Conservation (phyloP, 1,284 basidiomycete species). For the Rhizoctonia solani region DNA sequence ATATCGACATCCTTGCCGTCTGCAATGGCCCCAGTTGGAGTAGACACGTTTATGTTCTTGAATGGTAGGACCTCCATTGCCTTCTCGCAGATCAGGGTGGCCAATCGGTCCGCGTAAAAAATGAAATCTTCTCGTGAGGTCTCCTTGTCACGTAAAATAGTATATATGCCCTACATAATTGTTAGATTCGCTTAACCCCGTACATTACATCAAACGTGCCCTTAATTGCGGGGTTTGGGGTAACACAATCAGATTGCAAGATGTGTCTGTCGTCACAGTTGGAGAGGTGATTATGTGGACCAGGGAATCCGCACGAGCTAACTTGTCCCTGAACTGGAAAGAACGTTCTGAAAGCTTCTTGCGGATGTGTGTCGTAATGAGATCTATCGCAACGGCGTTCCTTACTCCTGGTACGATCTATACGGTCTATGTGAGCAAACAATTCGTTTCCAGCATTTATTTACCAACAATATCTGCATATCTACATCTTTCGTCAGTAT, state of each 20-base stretch:
- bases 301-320: slow-evolving; percentile 51
- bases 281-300: slow-evolving; percentile 32
- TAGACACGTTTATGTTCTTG: slow-evolving; percentile 62
- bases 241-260: slow-evolving; percentile 65
- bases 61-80: slow-evolving; percentile 84
- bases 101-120: slow-evolving; percentile 84
- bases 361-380: slow-evolving; percentile 90
- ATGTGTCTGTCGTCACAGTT: slow-evolving; percentile 20
- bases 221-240: slow-evolving; percentile 81
- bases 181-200: neutral
- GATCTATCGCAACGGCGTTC: slow-evolving; percentile 88
- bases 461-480: slow-evolving; percentile 36
- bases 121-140: slow-evolving; percentile 85
- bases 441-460: neutral
- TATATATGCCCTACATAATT: slow-evolving; percentile 76
- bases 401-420: slow-evolving; percentile 91
- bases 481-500: slow-evolving; percentile 77
- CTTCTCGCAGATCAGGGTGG: slow-evolving; percentile 83
- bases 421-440: neutral
- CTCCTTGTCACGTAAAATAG: slow-evolving; percentile 73
- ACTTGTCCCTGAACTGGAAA: slow-evolving; percentile 71
- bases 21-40: slow-evolving; percentile 64
- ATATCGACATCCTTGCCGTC: slow-evolving; percentile 65
- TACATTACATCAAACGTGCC: slow-evolving; percentile 49
- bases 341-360: slow-evolving; percentile 81